Evolutionary conservation across 225 moss, liverwort and hornwort genomes (phyloP), one percentile per base, ranked within the genome.

Genomic region (Bryum argenteum): DNA sequence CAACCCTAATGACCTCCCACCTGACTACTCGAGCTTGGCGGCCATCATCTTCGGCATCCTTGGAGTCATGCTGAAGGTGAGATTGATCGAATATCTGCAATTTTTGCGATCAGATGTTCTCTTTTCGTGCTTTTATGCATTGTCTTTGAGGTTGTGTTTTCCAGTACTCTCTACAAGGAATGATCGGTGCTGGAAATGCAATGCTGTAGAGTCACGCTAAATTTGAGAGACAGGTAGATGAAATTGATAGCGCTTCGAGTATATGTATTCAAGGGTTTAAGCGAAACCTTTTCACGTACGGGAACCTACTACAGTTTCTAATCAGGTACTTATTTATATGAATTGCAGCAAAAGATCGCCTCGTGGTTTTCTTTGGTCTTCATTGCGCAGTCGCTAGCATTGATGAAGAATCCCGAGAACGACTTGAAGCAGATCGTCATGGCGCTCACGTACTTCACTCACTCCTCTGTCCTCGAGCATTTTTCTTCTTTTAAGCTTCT

Each of bases 361-460:
- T 92, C 94, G 4, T 94, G 89, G 94, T 80, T 98, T 65, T 92
- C 92, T 17, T 79, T 94, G 74, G 90, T 98, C 66, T 94, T 86
- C 79, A 83, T 94, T 52, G 85, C 88, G 4, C 92, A 98, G 72
- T 79, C 94, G 38, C 85, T 91, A 8, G 87, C 88, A 26, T 88
- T 94, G 75, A 92, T 94, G 92, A 94, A 89, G 80, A 98, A 87
- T 78, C 77, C 88, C 20, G 94, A 98, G 63, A 83, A 86, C 39
- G 97, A 98, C 77, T 66, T 98, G 79, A 97, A 97, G 76, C 97
- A 98, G 70, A 89, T 94, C 58, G 65, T 98, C 45, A 98, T 94
- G 97, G 97, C 94, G 15, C 75, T 83, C 6, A 94, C 94, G 82
- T 94, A 87, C 53, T 63, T 58, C 17, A 53, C 66, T 65, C 63